Conservation (phyloP, 495 filamentous ascomycete species). For the Pseudotulostoma volvatum region DNA sequence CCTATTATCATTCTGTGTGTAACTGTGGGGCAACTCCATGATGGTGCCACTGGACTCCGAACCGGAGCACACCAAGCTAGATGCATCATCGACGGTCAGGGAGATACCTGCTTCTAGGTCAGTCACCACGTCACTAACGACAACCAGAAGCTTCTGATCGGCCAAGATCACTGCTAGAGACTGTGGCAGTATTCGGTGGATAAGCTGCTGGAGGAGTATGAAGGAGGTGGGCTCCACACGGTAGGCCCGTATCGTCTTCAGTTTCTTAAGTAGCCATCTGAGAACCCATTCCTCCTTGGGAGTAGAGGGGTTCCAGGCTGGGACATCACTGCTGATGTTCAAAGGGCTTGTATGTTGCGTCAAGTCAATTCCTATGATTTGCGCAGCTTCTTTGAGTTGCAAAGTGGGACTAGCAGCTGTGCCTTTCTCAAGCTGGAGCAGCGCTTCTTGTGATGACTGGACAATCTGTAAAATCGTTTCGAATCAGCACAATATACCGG, state of each 20-base stretch:
- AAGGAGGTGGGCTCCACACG: slow-evolving; percentile 31
- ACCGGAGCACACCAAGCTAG: slow-evolving; percentile 12
- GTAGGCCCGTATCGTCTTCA: slow-evolving; percentile 30
- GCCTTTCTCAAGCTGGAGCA: slow-evolving; percentile 35
- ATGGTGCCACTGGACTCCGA: slow-evolving; percentile 28
- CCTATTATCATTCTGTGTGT: slow-evolving; percentile 12
- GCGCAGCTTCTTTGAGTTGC: slow-evolving; percentile 30
- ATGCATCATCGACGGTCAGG: slow-evolving; percentile 15
- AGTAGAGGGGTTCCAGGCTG: slow-evolving; percentile 13
- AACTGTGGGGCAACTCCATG: slow-evolving; percentile 11
- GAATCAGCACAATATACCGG: no score
- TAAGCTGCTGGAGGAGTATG: slow-evolving; percentile 31
- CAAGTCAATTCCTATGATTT: slow-evolving; percentile 32
- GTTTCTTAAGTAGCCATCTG: slow-evolving; percentile 48
- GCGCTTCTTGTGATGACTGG: slow-evolving; percentile 30
- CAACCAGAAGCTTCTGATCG: slow-evolving; percentile 32
- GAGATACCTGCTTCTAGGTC: slow-evolving; percentile 25
- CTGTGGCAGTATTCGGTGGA: slow-evolving; percentile 26
- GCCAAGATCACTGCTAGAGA: slow-evolving; percentile 32
- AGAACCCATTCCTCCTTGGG: slow-evolving; percentile 50
- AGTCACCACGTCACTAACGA: slow-evolving; percentile 23
- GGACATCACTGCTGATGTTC: slow-evolving; percentile 16
- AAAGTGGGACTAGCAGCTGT: slow-evolving; percentile 19
- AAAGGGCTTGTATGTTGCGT: slow-evolving; percentile 21
- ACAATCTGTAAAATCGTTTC: background rate